Base-by-base conservation (phyloP, 768 basidiomycete genomes). In the Phaeotremella skinneri region DNA sequence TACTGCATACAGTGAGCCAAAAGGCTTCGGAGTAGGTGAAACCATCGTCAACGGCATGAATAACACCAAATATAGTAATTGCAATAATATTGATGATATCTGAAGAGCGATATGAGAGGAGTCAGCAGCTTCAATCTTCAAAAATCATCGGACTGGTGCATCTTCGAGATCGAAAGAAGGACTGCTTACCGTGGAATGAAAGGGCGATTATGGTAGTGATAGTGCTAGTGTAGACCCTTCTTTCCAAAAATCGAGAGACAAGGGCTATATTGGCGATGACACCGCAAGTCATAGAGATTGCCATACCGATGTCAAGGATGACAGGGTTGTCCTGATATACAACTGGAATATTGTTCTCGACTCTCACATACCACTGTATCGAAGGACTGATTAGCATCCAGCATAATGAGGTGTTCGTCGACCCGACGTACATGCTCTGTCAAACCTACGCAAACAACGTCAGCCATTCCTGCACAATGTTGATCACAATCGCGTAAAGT, bases 1-100 rank as follows among this genome's bases (percentile, higher is more conserved):
- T 91, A 0, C 87, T 87, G 67, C 87, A 88, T 13, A 89, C 78
- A 2, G 85, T 87, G 74, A 86, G 82, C 89, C 89, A 91, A 39
- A 65, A 66, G 3, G 64, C 77, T 61, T 80, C 78, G 13, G 80
- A 85, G 58, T 85, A 88, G 0, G 85, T 85, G 75, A 88, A 89
- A 0, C 84, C 86, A 57, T 86, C 85, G 59, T 83, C 77, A 52
- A 81, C 80, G 16, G 82, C 80, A 72, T 86, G 85, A 52, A 81
- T 74, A 0, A 85, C 78, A n/a, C 85, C 87, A 52, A 90, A 90
- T 0, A 81, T 67, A 2, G 78, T 81, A 13, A 90, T 80, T 21
- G 81, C 79, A 29, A 80, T 68, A 29, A 87, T 81, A 62, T 88
- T 90, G 75, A 91, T 84, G 2, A 83, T 45, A 74, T 91, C 90